Evolutionary conservation across 257 asterid species (phyloP).

Genomic region (Fraxinus excelsior): DNA sequence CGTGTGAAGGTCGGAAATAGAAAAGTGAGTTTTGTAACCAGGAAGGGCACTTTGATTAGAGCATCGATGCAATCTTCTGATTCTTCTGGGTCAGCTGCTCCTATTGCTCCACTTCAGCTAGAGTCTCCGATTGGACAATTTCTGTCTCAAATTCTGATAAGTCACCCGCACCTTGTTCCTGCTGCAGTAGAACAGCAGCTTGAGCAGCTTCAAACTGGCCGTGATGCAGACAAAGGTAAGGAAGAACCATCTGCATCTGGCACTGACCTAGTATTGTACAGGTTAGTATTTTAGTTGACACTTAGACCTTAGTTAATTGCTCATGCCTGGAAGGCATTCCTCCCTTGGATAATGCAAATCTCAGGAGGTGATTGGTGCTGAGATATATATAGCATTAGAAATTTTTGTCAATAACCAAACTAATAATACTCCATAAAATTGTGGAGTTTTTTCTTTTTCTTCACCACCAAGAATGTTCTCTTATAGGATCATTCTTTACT

Average conservation of each 20-base stretch:
- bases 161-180: conserved; percentile 93
- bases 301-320: neutral
- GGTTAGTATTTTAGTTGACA: conserved; percentile 43
- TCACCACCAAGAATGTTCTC: neutral
- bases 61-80: conserved; percentile 64
- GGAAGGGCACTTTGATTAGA: conserved; percentile 37
- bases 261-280: conserved; percentile 82
- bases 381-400: no score
- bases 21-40: conserved; percentile 36
- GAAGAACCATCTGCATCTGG: conserved; percentile 72
- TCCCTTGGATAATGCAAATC: no score
- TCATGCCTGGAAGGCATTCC: neutral
- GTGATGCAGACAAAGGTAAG: conserved; percentile 63
- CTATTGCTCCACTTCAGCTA: conserved; percentile 89
- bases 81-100: conserved; percentile 49
- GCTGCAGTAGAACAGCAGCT: conserved; percentile 99
- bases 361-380: no score
- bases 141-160: conserved; percentile 68
- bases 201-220: conserved; percentile 81
- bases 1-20: conserved; percentile 41
- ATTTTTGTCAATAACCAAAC: no score
- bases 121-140: conserved; percentile 94
- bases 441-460: no score
- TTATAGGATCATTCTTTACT: neutral
- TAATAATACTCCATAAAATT: no score